Percentiles rank a stretch among this genome's conserved stretches.
Conservation (phyloP, 148 eudicot species). For the Linanthus parryae region DNA sequence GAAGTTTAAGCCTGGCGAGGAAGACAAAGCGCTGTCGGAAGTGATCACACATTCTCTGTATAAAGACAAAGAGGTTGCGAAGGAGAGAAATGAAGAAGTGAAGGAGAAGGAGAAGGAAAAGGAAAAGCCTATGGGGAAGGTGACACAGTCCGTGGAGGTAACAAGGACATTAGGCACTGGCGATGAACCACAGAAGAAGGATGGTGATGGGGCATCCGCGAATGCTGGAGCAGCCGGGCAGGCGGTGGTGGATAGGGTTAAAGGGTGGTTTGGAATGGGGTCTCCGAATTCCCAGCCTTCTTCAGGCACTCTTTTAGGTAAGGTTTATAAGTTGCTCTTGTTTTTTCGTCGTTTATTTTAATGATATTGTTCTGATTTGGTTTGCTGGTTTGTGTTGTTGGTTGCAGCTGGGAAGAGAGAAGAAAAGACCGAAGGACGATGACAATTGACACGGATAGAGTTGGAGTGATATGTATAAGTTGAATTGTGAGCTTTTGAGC, state of each 20-base stretch:
- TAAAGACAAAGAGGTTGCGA: too few species aligned
- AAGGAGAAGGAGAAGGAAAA: constrained; percentile 9
- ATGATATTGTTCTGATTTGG: too few species aligned
- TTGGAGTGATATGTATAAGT: too few species aligned
- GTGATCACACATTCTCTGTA: constrained; percentile 33
- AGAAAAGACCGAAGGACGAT: too few species aligned
- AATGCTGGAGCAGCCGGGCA: constrained; percentile 17
- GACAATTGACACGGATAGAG: too few species aligned
- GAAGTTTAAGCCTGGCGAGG: constrained; percentile 60
- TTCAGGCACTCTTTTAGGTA: constrained; percentile 1
- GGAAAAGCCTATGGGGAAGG: constrained; percentile 32
- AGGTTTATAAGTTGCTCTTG: not conserved
- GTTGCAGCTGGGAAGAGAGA: too few species aligned
- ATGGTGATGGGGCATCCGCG: constrained; percentile 15
- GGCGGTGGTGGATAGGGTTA: constrained; percentile 39
- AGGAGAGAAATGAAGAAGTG: too few species aligned
- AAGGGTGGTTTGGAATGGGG: constrained; percentile 44
- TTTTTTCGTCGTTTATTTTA: too few species aligned
- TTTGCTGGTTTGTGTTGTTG: too few species aligned
- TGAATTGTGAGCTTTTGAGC: too few species aligned
- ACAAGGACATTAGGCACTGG: constrained; percentile 25
- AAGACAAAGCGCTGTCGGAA: constrained; percentile 53
- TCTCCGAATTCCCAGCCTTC: constrained; percentile 13
- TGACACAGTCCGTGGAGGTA: constrained; percentile 60
- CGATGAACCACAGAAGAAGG: constrained; percentile 11